Percentiles rank a stretch among this genome's conserved stretches.
Conservation (phyloP, 2,329 filamentous ascomycete species). For the Fusarium cicatricum region DNA sequence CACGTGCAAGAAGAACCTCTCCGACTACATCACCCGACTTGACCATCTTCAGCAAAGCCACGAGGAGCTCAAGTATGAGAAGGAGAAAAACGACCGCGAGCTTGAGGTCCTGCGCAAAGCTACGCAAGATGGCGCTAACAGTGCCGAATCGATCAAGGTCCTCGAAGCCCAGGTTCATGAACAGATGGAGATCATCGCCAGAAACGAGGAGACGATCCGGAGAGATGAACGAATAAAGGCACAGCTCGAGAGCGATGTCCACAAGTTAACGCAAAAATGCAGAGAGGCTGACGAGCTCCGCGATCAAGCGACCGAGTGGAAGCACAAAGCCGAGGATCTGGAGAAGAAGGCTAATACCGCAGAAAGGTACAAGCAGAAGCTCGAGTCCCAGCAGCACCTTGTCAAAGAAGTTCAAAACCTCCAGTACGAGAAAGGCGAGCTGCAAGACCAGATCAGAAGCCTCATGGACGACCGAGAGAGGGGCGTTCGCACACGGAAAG, state of each 20-base stretch:
- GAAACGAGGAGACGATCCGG: slow-evolving; percentile 65
- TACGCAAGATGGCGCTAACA: slow-evolving; percentile 61
- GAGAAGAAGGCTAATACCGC: slow-evolving; percentile 70
- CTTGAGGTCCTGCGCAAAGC: slow-evolving; percentile 59
- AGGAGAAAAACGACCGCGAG: slow-evolving; percentile 64
- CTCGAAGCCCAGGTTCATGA: slow-evolving; percentile 68
- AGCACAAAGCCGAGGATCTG: slow-evolving; percentile 65
- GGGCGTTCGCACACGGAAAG: slow-evolving; percentile 46
- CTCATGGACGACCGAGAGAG: slow-evolving; percentile 49
- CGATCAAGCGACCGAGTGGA: slow-evolving; percentile 68
- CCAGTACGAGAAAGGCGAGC: slow-evolving; percentile 62
- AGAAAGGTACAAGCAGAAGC: slow-evolving; percentile 69
- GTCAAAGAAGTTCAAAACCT: slow-evolving; percentile 65
- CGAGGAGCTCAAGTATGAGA: slow-evolving; percentile 71
- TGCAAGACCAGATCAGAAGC: slow-evolving; percentile 57
- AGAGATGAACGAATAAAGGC: slow-evolving; percentile 49
- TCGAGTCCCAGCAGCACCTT: slow-evolving; percentile 63
- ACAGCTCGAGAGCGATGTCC: slow-evolving; percentile 66
- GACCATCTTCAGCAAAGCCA: slow-evolving; percentile 69
- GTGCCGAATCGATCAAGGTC: slow-evolving; percentile 59
- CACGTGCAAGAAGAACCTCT: slow-evolving; percentile 62
- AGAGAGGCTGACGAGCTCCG: slow-evolving; percentile 61
- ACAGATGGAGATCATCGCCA: slow-evolving; percentile 74
- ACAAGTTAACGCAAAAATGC: slow-evolving; percentile 55
- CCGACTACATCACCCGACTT: slow-evolving; percentile 66